Evolutionary conservation across 2,329 filamentous ascomycete genomes (phyloP), one percentile per base, ranked within the genome.

Genomic region (Venturia aucupariae): DNA sequence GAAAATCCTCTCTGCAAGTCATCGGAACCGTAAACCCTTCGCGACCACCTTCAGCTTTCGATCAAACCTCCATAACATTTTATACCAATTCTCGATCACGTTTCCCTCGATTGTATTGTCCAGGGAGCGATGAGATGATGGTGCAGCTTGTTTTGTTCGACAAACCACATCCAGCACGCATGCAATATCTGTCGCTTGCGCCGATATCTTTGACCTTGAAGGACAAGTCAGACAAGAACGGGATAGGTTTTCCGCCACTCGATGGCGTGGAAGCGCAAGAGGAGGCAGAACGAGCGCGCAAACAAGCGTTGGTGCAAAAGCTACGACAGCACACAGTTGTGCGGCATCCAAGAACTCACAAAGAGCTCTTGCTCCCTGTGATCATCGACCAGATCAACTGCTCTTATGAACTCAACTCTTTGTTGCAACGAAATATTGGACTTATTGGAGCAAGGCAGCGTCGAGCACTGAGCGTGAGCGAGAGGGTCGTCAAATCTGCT

Each of bases 321-420:
- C 78, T 97, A 60, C 91, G 89, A 71, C 82, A 91, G 68, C 95
- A 99, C 74, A 93, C 89, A 1, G 91, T 99, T 4, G 80, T 90
- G 63, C 86, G 86, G 68, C 90, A 90, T 71, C 78, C 84, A 2
- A 85, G 87, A 2, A 94, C 93, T 1, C 84, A 87, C 66, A 93
- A 96, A 71, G 94, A 99, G 74, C 83, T 86, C 67, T 88, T 90
- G 1, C 79, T 99, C 38, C 83, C 88, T 4, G 86, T 85, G 65
- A 92, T 97, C 65, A 84, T 97, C 68, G 91, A 92, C 70, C 93
- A 97, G 76, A 89, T 97, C 73, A 99, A 99, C 72, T 99, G 94
- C 82, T 91, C 92, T 0, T 92, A 88, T 79, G 95, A 99, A 75
- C 82, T 99, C 65, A 88, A 94, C 67, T 83, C 86, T 69, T 80